Evolutionary conservation across 306 rosid genomes (phyloP).

Genomic region (Vigna unguiculata): DNA sequence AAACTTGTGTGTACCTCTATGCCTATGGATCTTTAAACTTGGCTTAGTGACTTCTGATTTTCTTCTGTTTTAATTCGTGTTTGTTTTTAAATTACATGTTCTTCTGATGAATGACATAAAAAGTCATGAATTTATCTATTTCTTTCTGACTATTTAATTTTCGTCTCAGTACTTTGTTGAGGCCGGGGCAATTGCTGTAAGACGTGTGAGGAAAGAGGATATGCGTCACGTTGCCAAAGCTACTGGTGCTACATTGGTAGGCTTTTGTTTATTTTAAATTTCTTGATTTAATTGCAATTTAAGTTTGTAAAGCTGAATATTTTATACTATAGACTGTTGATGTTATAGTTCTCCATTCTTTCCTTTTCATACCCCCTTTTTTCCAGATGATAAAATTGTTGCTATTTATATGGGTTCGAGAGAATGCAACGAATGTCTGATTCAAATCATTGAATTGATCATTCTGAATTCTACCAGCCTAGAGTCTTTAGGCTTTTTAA

Average conservation of each 20-base stretch:
- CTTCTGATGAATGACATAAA: conserved; percentile 11
- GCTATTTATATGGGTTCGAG: conserved; percentile 12
- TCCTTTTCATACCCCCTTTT: not conserved
- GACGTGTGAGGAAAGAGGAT: conserved; percentile 93
- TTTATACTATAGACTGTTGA: not conserved
- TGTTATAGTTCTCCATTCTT: not conserved
- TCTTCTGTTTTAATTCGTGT: not conserved
- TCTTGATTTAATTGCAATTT: conserved; percentile 8
- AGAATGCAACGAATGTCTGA: not conserved
- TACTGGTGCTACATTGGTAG: conserved; percentile 95
- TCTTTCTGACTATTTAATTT: conserved; percentile 11
- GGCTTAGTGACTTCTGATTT: not conserved
- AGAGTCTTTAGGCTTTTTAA: not conserved
- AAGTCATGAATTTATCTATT: conserved; percentile 11
- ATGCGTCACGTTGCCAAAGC: conserved; percentile 99
- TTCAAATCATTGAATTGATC: not conserved
- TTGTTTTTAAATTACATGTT: conserved; percentile 5
- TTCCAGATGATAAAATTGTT: not conserved
- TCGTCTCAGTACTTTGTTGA: conserved; percentile 89
- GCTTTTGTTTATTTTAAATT: conserved; percentile 25
- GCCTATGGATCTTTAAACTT: conserved; percentile 2
- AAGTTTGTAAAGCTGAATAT: conserved; percentile 1
- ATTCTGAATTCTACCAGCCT: not conserved
- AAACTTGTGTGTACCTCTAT: conserved; percentile 24
- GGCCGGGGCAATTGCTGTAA: conserved; percentile 96